Evolutionary conservation across 495 filamentous ascomycete genomes (phyloP), one percentile per base, ranked within the genome.

Genomic region (Gamarada debralockiae): DNA sequence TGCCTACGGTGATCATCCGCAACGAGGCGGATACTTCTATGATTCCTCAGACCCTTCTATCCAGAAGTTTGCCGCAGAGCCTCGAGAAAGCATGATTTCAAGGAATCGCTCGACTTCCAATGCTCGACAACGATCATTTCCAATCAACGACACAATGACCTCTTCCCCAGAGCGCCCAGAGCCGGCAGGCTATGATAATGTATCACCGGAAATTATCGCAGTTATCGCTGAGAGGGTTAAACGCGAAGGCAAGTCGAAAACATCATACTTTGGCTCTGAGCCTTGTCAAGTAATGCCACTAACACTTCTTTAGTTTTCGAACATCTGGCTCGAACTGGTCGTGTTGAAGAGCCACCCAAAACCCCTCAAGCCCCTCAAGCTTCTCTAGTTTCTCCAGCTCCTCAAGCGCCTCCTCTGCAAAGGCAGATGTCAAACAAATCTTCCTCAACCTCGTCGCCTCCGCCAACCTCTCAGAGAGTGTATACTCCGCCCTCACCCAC

Each of bases 191-290:
- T 9, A 27, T 31, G 56, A 53, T 25, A 27, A 18, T 10, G 56
- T 65, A 25, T 57, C 62, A 27, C 58, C 62, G 15, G 62, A 65
- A 25, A 29, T 59, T 24, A 55, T 65, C 27, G 62, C 62, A 25
- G 56, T 46, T 3, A 57, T 65, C 13, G 60, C 53, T 0, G 45
- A 57, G 25, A 51, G 48, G 42, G 54, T 61, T 7, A 62, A 57
- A 38, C 56, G 25, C 53, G 61, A 64, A 36, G 22, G 60, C 57
- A 44, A 55, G 55, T 52, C 38, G n/a, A n/a, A n/a, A n/a, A n/a
- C n/a, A n/a, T 25, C 25, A 8, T 9, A 17, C 13, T 18, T 12
- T 18, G 12, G 37, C 20, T 1, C n/a, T 48, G 17, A 23, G 18
- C 37, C 44, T 36, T 48, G 56, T 23, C 13, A 29, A 9, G 20